Base-by-base conservation (phyloP, 1,284 basidiomycete genomes). In the Fomitopsis betulina region DNA sequence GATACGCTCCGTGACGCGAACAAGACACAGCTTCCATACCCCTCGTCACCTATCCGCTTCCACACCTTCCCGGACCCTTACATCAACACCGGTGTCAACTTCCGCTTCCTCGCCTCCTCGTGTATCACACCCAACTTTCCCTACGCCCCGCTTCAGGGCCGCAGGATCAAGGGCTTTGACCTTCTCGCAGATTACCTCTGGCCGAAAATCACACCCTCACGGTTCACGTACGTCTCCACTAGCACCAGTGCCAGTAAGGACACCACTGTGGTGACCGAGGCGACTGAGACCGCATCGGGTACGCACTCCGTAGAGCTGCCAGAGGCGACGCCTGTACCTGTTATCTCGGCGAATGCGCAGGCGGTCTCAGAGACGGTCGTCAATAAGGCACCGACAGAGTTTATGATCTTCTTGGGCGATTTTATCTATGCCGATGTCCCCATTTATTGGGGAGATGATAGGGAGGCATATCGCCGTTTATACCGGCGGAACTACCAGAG, bases 371-470 rank as follows among this genome's bases (percentile, higher is more conserved):
- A 61, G 5, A 54, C 55, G 52, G 54, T 54, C 9, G 50, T 43
- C 25, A 54, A 45, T 30, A 54, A 60, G 27, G 62, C 68, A 6
- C 71, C 72, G 0, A 68, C 76, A 2, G 79, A 83, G 57, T 90
- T 89, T 63, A 70, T 89, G 71, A 66, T 89, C 12, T 83, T 88
- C 67, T 71, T 89, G 54, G 87, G 87, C 2, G 87, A 92, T 66
- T 86, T 89, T 65, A 87, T 93, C 64, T 91, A 93, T 64, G 87
- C 86, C 6, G 89, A 93, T 66, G 84, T 91, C 1, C 90, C 90
- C 3, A 61, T 77, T 13, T 86, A 84, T 69, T 77, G 79, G 56
- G 84, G 85, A 4, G 81, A 84, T 60, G 72, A 78, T 58, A 70
- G 73, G 57, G 79, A 85, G 54, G 77, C 79, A 7, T 90, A 87